Percentiles rank a stretch among this genome's conserved stretches.
Evolutionary conservation across 768 basidiomycete genomes (phyloP).

Genomic region (Gymnopilus junonius): DNA sequence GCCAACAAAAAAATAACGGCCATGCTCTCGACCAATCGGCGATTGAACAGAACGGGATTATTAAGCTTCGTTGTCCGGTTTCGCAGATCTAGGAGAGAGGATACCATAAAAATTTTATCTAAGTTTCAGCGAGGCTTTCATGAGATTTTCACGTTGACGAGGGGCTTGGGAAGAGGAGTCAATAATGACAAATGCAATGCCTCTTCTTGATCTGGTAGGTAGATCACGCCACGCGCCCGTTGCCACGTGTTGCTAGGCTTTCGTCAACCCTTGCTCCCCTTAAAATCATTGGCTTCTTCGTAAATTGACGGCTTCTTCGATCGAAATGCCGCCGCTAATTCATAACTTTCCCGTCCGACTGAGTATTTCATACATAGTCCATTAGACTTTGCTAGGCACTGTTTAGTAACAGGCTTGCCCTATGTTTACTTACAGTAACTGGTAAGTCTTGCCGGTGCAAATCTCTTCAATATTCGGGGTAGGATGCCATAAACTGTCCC

Average conservation of each 20-base stretch:
- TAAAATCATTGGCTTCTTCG: neutral
- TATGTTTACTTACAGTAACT: too few relatives aligned
- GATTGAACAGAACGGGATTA: conserved; percentile 17
- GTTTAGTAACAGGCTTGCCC: too few relatives aligned
- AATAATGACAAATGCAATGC: too few relatives aligned
- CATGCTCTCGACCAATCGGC: conserved; percentile 19
- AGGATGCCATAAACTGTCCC: too few relatives aligned
- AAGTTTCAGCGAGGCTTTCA: conserved; percentile 6
- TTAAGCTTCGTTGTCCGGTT: conserved; percentile 8
- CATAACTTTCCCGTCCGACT: neutral
- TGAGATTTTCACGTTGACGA: neutral
- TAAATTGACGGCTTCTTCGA: neutral
- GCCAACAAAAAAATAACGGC: neutral
- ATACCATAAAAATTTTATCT: conserved; percentile 4
- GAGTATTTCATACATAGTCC: neutral
- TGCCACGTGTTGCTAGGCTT: conserved; percentile 28
- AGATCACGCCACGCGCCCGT: conserved; percentile 17
- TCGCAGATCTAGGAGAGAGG: conserved; percentile 7
- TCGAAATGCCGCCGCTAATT: neutral
- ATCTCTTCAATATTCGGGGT: neutral
- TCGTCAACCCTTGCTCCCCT: neutral
- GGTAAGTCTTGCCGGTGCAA: neutral
- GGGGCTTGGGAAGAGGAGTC: neutral
- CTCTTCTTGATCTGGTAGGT: neutral
- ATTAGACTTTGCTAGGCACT: neutral